Evolutionary conservation across 345 rosid species (phyloP), one percentile per base, ranked within the genome.

Genomic region (Isatis tinctoria): DNA sequence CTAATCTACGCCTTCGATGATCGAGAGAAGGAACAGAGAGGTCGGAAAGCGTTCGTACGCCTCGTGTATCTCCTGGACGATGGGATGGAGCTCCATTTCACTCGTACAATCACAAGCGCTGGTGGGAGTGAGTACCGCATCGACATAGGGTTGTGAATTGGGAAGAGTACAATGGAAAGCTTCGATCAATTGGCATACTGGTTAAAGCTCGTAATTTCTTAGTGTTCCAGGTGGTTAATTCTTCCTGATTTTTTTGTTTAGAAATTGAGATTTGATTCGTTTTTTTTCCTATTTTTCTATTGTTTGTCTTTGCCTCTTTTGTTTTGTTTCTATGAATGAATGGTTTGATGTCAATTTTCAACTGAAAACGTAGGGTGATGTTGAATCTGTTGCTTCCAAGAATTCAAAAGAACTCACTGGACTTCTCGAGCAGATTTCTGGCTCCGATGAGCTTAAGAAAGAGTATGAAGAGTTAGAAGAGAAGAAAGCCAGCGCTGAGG

Each of bases 181-280:
- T 95, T 49, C 80, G 83, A 84, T 85, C 97, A 3, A 82, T 95
- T 24, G 98, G 98, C 27, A 95, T 95, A 73, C 92, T 95, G 2
- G 99, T 95, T 67, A 95, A 90, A 85, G 99, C 99, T 70, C 86
- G 99, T 28, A 95, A 95, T 74, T 95, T 95, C 74, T 84, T 95
- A 56, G 99, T 95, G 35, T 95, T 95, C 78, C 99, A 95, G 99
- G 99, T 95, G 26, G 17, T 49, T 73, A 18, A 12, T 60, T 54
- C 60, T 22, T 48, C 66, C 30, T 10, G 11, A 11, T 36, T 40
- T 43, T 40, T 35, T 51, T n/a, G n/a, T n/a, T n/a, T 44, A 53
- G 20, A 24, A 44, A 27, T 27, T 26, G 5, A 27, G 6, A 8
- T 3, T 51, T 53, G 16, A 51, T 52, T 76, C 32, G 35, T 28